A percentile compares a stretch with the other conserved stretches of the same genome.
These are phyloP conservation scores for Venustampulla echinocandica DNA, from an alignment of 495 filamentous ascomycete species.

Conservation along the genomic window DNA sequence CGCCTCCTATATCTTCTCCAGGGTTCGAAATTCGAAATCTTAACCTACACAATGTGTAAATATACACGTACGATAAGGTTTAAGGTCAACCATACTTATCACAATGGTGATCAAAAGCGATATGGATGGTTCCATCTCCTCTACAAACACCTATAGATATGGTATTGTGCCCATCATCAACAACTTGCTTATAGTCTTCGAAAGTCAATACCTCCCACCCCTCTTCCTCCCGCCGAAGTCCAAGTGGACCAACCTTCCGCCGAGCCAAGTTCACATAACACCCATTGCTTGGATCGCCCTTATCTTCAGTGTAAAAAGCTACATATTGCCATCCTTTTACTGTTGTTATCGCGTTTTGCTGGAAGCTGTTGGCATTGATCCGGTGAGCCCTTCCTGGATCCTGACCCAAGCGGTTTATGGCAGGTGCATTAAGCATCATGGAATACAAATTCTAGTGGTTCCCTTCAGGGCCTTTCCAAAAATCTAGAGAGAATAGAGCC, in stretches of 20 bases:
- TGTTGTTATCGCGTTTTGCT: constrained; percentile 26
- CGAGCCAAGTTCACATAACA: constrained; percentile 13
- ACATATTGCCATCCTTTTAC: constrained; percentile 28
- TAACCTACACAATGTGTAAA: constrained; percentile 7
- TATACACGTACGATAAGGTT: too few species aligned
- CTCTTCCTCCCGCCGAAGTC: neutral
- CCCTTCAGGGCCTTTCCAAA: too few species aligned
- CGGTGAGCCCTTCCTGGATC: constrained; percentile 24
- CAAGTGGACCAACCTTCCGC: constrained; percentile 11
- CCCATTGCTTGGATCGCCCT: constrained; percentile 6
- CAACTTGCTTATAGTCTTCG: constrained; percentile 26
- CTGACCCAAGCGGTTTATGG: constrained; percentile 14
- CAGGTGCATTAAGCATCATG: constrained; percentile 4
- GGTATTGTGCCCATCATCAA: constrained; percentile 28
- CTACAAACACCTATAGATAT: constrained; percentile 27
- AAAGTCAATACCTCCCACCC: constrained; percentile 24
- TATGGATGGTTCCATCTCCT: constrained; percentile 28
- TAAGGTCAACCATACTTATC: constrained; percentile 6
- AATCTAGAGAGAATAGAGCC: too few species aligned
- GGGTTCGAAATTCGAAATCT: constrained; percentile 22
- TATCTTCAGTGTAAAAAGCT: constrained; percentile 25
- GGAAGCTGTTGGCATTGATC: constrained; percentile 28
- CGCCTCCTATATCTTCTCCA: constrained; percentile 19
- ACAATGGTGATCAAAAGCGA: constrained; percentile 22
- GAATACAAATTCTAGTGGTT: neutral